Percentiles rank a stretch among this genome's conserved stretches.
These are phyloP conservation scores for Bruguiera hainesii DNA, from an alignment of 441 rosid species.

Conservation along the genomic window DNA sequence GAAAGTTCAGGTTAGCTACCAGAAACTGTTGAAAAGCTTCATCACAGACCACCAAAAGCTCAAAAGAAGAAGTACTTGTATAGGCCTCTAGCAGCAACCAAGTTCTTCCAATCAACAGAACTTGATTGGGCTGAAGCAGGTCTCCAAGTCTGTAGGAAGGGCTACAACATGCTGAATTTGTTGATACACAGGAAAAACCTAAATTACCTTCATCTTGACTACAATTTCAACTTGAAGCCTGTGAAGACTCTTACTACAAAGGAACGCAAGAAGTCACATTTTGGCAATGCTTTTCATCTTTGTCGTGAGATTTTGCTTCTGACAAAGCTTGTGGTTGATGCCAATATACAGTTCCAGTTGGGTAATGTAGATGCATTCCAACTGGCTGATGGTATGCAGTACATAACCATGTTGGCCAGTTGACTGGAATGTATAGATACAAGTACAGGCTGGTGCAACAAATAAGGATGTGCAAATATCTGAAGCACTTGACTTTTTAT, in stretches of 20 bases:
- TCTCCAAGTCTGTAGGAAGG: constrained; percentile 96
- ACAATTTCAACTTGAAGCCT: constrained; percentile 93
- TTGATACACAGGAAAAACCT: constrained; percentile 90
- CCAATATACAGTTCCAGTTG: constrained; percentile 87
- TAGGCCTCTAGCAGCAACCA: constrained; percentile 88
- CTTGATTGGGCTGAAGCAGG: constrained; percentile 99
- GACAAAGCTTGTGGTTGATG: constrained; percentile 97
- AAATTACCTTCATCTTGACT: constrained; percentile 91
- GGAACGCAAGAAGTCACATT: constrained; percentile 91
- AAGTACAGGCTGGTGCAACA: constrained; percentile 95
- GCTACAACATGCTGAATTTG: constrained; percentile 94
- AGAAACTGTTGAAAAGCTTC: constrained; percentile 86
- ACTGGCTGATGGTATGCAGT: constrained; percentile 94
- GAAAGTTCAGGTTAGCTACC: constrained; percentile 95
- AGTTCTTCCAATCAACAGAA: constrained; percentile 96
- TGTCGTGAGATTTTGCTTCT: constrained; percentile 94
- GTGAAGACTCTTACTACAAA: constrained; percentile 96
- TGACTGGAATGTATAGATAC: constrained; percentile 97
- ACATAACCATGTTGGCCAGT: constrained; percentile 93
- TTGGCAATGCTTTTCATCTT: constrained; percentile 98
- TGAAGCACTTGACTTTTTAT: constrained; percentile 91
- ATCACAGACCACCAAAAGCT: constrained; percentile 98
- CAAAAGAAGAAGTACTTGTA: constrained; percentile 97
- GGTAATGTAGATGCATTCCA: constrained; percentile 99
- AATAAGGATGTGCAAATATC: constrained; percentile 94